Evolutionary conservation across 2,329 filamentous ascomycete genomes (phyloP), one percentile per base, ranked within the genome.

Genomic region (Verticillium klebahnii): DNA sequence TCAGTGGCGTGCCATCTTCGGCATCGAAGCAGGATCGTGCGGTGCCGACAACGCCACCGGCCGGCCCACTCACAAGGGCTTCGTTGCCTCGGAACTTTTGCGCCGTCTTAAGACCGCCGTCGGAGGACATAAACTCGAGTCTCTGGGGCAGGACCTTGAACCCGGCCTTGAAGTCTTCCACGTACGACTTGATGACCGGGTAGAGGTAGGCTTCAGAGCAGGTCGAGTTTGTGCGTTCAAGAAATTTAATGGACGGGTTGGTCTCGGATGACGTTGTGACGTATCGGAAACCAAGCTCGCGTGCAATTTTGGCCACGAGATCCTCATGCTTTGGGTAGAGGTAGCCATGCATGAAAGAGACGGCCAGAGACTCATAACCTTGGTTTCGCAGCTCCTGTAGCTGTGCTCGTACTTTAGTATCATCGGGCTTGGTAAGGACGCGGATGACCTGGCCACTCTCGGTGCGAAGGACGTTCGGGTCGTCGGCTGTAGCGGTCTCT

Each of bases 341-440:
- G 68, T 93, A 93, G 14, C 87, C 87, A 69, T 93, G 90, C 80
- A 92, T 89, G 61, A 92, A 77, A 62, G 86, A 89, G 4, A 93
- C 85, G 1, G 77, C 78, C 0, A 80, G 59, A 12, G 72, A 76
- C 23, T 69, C 62, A 65, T 90, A 82, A 0, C 89, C 89, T 9
- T 82, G 77, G 32, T 85, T 80, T 58, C 83, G 86, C 0, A 90
- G 77, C 1, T 77, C 73, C 65, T 87, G 78, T n/a, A 91, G 72
- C 66, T 89, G 82, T n/a, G 75, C 68, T 61, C 78, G 72, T 61
- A 87, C 83, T 31, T 76, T 72, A 1, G 75, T 74, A 54, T 80
- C 75, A 50, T 83, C 76, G 0, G 86, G 84, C 57, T 80, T 74
- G 67, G 82, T 77, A 29, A 91, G 69, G 62, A 91, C 83, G 45